Evolutionary conservation across 1,284 basidiomycete species (phyloP), one percentile per base, ranked within the genome.

Genomic region (Agaricales sp.): DNA sequence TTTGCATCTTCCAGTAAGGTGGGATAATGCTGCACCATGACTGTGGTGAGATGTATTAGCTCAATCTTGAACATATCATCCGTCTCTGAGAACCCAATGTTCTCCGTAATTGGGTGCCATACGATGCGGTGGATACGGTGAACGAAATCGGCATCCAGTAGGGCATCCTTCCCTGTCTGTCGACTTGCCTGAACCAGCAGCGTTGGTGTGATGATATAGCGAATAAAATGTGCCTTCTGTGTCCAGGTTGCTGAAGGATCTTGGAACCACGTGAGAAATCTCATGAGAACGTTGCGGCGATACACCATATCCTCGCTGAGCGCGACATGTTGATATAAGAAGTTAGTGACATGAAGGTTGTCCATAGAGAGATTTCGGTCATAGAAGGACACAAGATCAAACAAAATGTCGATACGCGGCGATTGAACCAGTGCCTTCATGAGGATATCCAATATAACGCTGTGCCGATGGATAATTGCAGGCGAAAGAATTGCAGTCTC

Each of bases 11-110:
- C 82, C 43, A 97, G 75, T 23, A 90, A 68, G 22, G 82, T 71
- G 1, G 84, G 77, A 57, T 90, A 93, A 59, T 88, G 77, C 57
- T 95, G 87, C 11, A 99, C 85, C 52, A 99, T 76, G 43, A 93
- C 74, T 0, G 89, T 94, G 1, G 93, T 94, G 63, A 99, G 73
- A 59, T 96, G 87, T 20, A 98, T 73, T 35, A 97, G 73, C 64
- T 98, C 95, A 54, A 98, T 89, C 59, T 86, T 86, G 65, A 96
- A 85, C 53, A 78, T 74, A 59, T 94, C 89, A 58, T 92, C 86
- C 0, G 78, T 72, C 37, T 77, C 80, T 13, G 69, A 61, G 59
- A 84, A 82, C n/a, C 66, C 63, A 20, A 67, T 59, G n/a, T 71
- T 67, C 44, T 81, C 77, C 4, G 75, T 75, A 65, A 91, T 80